Percentiles rank a stretch among this genome's conserved stretches.
Conservation (phyloP, 2,329 filamentous ascomycete species). For the Aspergillus brunneoviolaceus region DNA sequence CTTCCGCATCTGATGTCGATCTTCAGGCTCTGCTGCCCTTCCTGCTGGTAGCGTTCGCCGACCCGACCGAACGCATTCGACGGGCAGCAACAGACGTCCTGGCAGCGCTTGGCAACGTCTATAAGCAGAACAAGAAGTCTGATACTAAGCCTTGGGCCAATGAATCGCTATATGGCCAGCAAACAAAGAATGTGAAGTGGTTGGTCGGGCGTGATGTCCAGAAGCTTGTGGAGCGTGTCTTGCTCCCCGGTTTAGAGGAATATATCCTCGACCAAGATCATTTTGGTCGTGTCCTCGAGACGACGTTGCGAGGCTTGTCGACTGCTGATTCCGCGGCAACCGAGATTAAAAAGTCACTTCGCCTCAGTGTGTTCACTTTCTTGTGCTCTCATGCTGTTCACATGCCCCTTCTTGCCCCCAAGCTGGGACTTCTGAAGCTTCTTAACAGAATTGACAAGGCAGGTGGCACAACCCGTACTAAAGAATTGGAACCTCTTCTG, state of each 20-base stretch:
- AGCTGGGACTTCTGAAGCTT: slow-evolving; percentile 68
- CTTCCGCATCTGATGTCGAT: slow-evolving; percentile 56
- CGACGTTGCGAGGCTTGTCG: slow-evolving; percentile 55
- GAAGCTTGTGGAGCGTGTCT: slow-evolving; percentile 62
- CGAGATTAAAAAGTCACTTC: slow-evolving; percentile 62
- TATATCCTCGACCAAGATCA: slow-evolving; percentile 76
- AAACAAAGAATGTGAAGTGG: slow-evolving; percentile 53
- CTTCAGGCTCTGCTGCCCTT: slow-evolving; percentile 84
- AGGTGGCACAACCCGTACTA: slow-evolving; percentile 69
- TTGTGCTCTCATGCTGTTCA: slow-evolving; percentile 69
- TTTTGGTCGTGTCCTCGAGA: slow-evolving; percentile 63
- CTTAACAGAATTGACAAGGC: slow-evolving; percentile 71
- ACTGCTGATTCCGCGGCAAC: slow-evolving; percentile 43
- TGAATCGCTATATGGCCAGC: slow-evolving; percentile 64
- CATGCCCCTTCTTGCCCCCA: slow-evolving; percentile 68
- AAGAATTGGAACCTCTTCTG: slow-evolving; percentile 73
- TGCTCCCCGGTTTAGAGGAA: slow-evolving; percentile 80
- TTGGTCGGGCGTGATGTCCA: slow-evolving; percentile 59
- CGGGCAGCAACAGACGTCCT: slow-evolving; percentile 70
- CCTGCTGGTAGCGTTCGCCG: slow-evolving; percentile 69
- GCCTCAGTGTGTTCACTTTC: slow-evolving; percentile 67
- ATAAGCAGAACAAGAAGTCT: slow-evolving; percentile 49
- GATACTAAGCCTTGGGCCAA: slow-evolving; percentile 57
- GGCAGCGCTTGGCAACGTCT: slow-evolving; percentile 54
- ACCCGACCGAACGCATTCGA: slow-evolving; percentile 73